phyloP scores from a whole-genome alignment of 2,329 filamentous ascomycete genomes.

The Thelonectria olida region DNA sequence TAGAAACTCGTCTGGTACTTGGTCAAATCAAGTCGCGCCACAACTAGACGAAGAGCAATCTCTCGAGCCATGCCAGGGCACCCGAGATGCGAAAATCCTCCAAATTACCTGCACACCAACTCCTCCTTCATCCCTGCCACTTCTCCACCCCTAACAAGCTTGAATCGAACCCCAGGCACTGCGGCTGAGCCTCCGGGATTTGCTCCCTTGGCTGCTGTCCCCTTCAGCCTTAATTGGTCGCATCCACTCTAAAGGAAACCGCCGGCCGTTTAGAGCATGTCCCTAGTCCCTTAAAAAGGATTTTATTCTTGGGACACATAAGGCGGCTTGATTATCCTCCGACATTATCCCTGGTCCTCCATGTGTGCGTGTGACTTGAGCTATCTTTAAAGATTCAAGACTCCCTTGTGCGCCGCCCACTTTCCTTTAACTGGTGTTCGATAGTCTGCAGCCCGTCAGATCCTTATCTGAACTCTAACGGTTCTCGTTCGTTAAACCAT shows the following conservation, averaged over 20 bases:
- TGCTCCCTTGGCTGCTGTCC: background rate
- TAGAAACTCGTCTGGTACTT: background rate
- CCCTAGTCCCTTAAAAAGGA: background rate
- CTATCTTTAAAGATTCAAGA: background rate
- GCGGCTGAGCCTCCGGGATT: background rate
- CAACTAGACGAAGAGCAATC: no score
- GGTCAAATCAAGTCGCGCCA: no score
- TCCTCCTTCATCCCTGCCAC: background rate
- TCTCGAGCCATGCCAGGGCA: background rate
- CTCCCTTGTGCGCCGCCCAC: background rate
- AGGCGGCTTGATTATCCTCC: conserved; percentile 13
- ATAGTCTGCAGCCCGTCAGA: background rate
- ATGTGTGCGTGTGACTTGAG: background rate
- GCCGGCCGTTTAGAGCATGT: background rate
- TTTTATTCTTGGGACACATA: background rate
- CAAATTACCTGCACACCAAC: background rate
- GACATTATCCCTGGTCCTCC: background rate
- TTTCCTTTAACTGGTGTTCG: background rate
- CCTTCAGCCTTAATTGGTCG: conserved; percentile 11
- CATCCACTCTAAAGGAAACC: conserved; percentile 7
- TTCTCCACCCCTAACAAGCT: conserved; percentile 9
- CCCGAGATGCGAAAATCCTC: conserved; percentile 9
- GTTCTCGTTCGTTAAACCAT: background rate
- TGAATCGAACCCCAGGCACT: background rate
- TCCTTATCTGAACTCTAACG: background rate